Percentiles rank a stretch among this genome's conserved stretches.
Conservation (phyloP, 257 asterid species). For the Leonotis leonurus region DNA sequence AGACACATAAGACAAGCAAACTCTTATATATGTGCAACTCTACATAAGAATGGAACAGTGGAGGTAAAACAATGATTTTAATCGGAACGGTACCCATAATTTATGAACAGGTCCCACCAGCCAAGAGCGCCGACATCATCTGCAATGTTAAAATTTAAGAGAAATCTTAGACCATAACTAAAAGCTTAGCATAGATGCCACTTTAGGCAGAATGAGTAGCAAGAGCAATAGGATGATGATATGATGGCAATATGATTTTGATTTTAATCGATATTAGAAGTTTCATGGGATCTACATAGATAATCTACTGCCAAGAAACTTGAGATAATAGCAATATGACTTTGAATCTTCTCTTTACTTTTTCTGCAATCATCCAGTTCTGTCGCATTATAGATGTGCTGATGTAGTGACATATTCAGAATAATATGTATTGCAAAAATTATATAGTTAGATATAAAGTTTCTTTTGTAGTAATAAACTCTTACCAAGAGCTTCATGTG, state of each 20-base stretch:
- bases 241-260: neutral
- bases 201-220: neutral
- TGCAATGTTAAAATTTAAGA: constrained; percentile 19
- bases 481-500: no score
- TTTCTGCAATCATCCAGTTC: no score
- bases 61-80: constrained; percentile 4
- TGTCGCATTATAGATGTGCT: no score
- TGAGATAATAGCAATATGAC: no score
- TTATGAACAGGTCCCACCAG: constrained; percentile 99
- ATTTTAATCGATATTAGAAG: neutral
- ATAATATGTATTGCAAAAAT: no score
- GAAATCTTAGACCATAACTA: constrained; percentile 7
- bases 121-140: constrained; percentile 84
- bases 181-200: neutral
- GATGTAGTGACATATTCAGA: no score
- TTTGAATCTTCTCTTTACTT: no score
- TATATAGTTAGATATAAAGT: no score
- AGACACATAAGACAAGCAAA: constrained; percentile 19
- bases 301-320: neutral
- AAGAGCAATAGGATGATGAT: neutral
- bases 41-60: constrained; percentile 9
- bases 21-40: constrained; percentile 23
- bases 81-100: constrained; percentile 59
- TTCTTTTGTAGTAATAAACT: no score
- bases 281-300: neutral